Evolutionary conservation across 2,329 filamentous ascomycete genomes (phyloP).

Genomic region (Colletotrichum falcatum): DNA sequence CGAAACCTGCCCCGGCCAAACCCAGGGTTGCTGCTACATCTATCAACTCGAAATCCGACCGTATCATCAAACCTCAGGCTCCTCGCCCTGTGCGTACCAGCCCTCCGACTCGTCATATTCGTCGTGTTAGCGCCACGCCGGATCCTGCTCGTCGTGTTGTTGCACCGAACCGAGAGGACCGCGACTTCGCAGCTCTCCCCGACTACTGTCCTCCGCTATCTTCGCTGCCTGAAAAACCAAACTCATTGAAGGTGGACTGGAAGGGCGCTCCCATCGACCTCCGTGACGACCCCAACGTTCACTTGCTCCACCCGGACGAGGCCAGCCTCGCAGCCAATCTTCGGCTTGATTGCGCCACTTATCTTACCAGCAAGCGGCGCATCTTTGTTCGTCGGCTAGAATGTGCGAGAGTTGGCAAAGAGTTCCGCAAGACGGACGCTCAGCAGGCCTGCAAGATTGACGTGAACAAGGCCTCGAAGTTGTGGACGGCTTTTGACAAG

Average conservation of each 20-base stretch:
- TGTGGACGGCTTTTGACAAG: conserved; percentile 90
- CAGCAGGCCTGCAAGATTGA: conserved; percentile 99
- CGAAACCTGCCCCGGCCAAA: conserved; percentile 30
- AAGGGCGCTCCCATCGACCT: conserved; percentile 85
- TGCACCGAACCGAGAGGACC: conserved; percentile 81
- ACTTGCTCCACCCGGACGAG: conserved; percentile 83
- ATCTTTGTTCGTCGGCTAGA: conserved; percentile 85
- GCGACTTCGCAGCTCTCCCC: conserved; percentile 78
- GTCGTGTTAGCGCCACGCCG: conserved; percentile 59
- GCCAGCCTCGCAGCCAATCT: conserved; percentile 80
- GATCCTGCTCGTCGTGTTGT: conserved; percentile 64
- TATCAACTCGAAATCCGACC: conserved; percentile 48
- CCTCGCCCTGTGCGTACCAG: conserved; percentile 53
- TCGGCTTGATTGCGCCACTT: conserved; percentile 86
- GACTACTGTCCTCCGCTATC: conserved; percentile 79
- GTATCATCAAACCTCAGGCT: conserved; percentile 52
- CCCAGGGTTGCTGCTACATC: conserved; percentile 14
- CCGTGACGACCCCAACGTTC: conserved; percentile 74
- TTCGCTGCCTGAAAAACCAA: conserved; percentile 74
- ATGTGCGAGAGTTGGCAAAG: conserved; percentile 75
- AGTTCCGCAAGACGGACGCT: conserved; percentile 94
- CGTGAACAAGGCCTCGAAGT: conserved; percentile 95
- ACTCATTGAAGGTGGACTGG: conserved; percentile 87
- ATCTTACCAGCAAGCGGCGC: conserved; percentile 91
- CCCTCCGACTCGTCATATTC: conserved; percentile 44